phyloP scores from a whole-genome alignment of 345 rosid genomes.

The Populus deltoides region DNA sequence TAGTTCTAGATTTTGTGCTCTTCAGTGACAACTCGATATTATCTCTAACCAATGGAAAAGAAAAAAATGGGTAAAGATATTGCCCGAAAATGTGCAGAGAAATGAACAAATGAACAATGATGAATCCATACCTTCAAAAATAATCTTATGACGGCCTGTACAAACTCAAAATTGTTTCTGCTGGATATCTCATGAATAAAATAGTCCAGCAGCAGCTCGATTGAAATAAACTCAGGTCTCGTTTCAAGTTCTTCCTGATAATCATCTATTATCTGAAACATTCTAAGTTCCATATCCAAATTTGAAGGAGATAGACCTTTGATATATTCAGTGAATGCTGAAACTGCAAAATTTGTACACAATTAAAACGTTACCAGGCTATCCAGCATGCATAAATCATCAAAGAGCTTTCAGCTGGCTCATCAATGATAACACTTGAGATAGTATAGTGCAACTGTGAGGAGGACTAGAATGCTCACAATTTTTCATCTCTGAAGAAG shows the following conservation, averaged over 20 bases:
- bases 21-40: background rate
- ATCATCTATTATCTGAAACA: conserved; percentile 91
- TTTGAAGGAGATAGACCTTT: conserved; percentile 84
- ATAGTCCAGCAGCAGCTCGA: conserved; percentile 74
- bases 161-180: conserved; percentile 81
- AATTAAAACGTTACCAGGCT: conserved; percentile 10
- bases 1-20: background rate
- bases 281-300: conserved; percentile 78
- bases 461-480: conserved; percentile 45
- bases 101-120: background rate
- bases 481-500: conserved; percentile 47
- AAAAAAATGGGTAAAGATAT: background rate
- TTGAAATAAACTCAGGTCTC: conserved; percentile 59
- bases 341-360: conserved; percentile 45
- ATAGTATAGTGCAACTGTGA: background rate
- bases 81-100: background rate
- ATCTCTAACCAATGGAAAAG: background rate
- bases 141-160: conserved; percentile 76
- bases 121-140: conserved; percentile 71
- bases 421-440: background rate
- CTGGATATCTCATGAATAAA: conserved; percentile 64
- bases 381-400: background rate
- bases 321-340: conserved; percentile 71
- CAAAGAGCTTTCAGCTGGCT: conserved; percentile 1
- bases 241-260: conserved; percentile 54